A percentile compares a stretch with the other conserved stretches of the same genome.
Conservation (phyloP, 495 filamentous ascomycete species). For the Thermothielavioides terrestris region DNA sequence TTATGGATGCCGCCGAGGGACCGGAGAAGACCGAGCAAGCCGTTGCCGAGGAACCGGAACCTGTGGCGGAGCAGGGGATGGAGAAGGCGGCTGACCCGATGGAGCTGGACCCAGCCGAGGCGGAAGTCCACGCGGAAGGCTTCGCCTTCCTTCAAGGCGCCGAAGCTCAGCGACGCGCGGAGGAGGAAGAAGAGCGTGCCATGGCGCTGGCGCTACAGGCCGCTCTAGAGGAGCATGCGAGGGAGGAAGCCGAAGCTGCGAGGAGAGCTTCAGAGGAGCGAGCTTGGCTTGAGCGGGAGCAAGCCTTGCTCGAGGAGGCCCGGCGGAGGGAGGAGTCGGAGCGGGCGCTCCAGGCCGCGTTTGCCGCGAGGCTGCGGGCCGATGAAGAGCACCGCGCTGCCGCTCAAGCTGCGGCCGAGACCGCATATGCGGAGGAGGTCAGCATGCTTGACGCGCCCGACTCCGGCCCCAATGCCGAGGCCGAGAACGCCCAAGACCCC, state of each 20-base stretch:
- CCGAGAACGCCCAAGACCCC: background rate
- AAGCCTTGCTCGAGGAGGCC: too few species aligned
- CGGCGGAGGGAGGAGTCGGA: background rate
- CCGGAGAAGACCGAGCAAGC: too few species aligned
- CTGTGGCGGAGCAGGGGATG: background rate
- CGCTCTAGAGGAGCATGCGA: background rate
- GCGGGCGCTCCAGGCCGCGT: background rate
- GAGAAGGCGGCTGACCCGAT: background rate
- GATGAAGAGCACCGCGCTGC: too few species aligned
- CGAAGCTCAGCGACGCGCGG: background rate
- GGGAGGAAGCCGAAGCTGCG: too few species aligned
- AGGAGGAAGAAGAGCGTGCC: background rate
- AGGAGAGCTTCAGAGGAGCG: too few species aligned
- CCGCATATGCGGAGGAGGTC: background rate
- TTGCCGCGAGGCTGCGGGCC: background rate
- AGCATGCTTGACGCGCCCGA: background rate
- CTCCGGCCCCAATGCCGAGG: background rate
- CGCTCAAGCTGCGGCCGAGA: background rate
- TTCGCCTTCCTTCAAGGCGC: background rate
- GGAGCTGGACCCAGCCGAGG: background rate
- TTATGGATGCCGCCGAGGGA: too few species aligned
- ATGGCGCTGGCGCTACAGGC: background rate
- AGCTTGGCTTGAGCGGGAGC: background rate
- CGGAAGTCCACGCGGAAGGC: background rate
- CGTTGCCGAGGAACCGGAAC: background rate